Base-by-base conservation (phyloP, 441 rosid genomes). In the Croton setiger region DNA sequence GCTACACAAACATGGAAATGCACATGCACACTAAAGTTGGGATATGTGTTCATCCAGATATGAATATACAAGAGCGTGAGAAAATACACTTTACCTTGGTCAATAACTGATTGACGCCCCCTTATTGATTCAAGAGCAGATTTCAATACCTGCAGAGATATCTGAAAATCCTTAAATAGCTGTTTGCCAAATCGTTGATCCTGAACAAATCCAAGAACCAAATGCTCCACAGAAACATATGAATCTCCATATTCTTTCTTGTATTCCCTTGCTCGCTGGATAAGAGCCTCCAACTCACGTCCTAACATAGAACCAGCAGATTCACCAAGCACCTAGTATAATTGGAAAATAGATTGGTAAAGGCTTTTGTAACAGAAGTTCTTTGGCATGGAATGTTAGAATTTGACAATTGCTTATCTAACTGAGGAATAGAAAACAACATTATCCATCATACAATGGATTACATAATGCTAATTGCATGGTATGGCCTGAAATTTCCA, bases 21-120 rank as follows among this genome's bases (percentile, higher is more conserved):
- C 7, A 39, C 15, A 17, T 69, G 52, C 18, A 43, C 8, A 15
- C 60, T 0, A 33, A 54, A 14, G 35, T 12, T 54, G 23, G 6
- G 9, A n/a, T n/a, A 55, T 27, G 17, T 13, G 60, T 56, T 41
- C 23, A 23, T 5, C 3, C 2, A 11, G 17, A 63, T 47, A 15
- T 31, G 36, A 23, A 72, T 60, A 14, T 37, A 53, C 56, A 53
- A 12, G 59, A 63, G n/a, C 33, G 43, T 52, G 47, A 74, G 3
- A 31, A 17, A 47, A 45, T 51, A 49, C 66, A 20, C 47, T 33
- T 64, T 48, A 96, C 98, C 99, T 89, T 91, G 97, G 75, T 96
- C 99, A 67, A 91, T 88, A 51, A 96, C 99, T 66, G 98, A 89
- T 69, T 96, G 99, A 66, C 88, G 92, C 72, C 99, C 99, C 81